A percentile compares a stretch with the other conserved stretches of the same genome.
phyloP scores from a whole-genome alignment of 805 yeast species.

The Zygosaccharomyces bisporus region DNA sequence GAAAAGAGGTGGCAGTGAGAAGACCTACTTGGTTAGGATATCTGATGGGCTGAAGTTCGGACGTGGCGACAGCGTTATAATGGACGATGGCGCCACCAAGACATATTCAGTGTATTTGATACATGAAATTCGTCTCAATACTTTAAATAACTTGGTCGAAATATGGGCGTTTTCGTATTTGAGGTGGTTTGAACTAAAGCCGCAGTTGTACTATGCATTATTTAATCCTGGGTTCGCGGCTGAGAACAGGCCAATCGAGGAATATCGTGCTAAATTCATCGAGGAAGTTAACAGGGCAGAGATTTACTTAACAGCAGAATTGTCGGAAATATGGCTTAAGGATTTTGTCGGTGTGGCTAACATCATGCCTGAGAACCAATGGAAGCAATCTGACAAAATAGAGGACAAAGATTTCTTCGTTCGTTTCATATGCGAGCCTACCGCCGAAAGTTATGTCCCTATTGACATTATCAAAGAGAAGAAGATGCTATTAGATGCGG shows the following conservation, averaged over 20 bases:
- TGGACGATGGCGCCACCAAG: conserved; percentile 36
- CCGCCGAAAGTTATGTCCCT: conserved; percentile 24
- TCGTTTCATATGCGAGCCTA: conserved; percentile 37
- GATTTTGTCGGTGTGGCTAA: conserved; percentile 45
- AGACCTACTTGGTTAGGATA: conserved; percentile 38
- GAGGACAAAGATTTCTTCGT: conserved; percentile 32
- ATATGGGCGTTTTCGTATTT: conserved; percentile 48
- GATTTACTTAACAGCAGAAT: conserved; percentile 51
- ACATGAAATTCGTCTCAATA: conserved; percentile 50
- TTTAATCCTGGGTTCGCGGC: conserved; percentile 24
- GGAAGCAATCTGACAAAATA: conserved; percentile 39
- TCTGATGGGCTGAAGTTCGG: conserved; percentile 47
- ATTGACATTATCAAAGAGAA: conserved; percentile 24
- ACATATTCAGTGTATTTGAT: conserved; percentile 46
- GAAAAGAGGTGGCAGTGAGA: conserved; percentile 21
- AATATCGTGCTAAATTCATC: conserved; percentile 19
- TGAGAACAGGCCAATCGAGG: conserved; percentile 15
- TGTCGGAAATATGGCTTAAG: conserved; percentile 41
- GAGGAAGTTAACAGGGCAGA: conserved; percentile 40
- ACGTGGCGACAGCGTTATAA: conserved; percentile 51
- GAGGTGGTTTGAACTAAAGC: conserved; percentile 41
- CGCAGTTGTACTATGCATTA: conserved; percentile 28
- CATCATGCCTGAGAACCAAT: conserved; percentile 41
- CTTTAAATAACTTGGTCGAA: conserved; percentile 44
- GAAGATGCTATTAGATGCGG: conserved; percentile 18